Conservation (phyloP, 768 basidiomycete species). For the Exidia glandulosa region DNA sequence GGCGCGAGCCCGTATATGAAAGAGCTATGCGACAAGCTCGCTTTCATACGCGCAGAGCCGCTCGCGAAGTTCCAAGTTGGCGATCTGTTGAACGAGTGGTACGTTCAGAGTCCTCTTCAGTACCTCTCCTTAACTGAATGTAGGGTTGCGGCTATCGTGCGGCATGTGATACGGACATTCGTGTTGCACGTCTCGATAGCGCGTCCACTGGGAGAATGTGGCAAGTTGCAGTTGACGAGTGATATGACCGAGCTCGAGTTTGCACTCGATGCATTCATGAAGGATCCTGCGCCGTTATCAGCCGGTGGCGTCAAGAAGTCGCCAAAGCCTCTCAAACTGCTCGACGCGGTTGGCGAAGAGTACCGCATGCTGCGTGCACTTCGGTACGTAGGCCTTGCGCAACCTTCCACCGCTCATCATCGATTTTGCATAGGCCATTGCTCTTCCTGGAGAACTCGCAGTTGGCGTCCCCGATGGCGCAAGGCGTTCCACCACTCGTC, state of each 20-base stretch:
- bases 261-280: slow-evolving; percentile 68
- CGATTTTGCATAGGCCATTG: slow-evolving; percentile 45
- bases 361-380: slow-evolving; percentile 78
- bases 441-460: slow-evolving; percentile 77
- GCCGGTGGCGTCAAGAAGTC: background rate
- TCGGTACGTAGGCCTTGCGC: slow-evolving; percentile 41
- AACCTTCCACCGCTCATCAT: background rate
- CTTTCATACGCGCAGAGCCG: slow-evolving; percentile 70
- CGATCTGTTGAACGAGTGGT: slow-evolving; percentile 70
- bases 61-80: slow-evolving; percentile 60
- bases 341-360: slow-evolving; percentile 76
- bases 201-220: slow-evolving; percentile 80
- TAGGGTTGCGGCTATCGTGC: slow-evolving; percentile 59
- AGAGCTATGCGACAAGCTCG: slow-evolving; percentile 79
- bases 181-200: slow-evolving; percentile 91
- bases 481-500: slow-evolving; percentile 73
- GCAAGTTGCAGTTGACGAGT: slow-evolving; percentile 86
- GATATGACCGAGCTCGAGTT: slow-evolving; percentile 98
- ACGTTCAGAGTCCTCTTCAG: slow-evolving; percentile 8
- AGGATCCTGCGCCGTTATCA: slow-evolving; percentile 11
- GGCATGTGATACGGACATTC: slow-evolving; percentile 75
- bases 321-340: slow-evolving; percentile 39
- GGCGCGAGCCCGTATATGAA: slow-evolving; percentile 82
- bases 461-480: slow-evolving; percentile 46
- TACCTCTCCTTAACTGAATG: background rate